Base-by-base conservation (phyloP, 441 rosid species). In the Arabidopsis lyrata region DNA sequence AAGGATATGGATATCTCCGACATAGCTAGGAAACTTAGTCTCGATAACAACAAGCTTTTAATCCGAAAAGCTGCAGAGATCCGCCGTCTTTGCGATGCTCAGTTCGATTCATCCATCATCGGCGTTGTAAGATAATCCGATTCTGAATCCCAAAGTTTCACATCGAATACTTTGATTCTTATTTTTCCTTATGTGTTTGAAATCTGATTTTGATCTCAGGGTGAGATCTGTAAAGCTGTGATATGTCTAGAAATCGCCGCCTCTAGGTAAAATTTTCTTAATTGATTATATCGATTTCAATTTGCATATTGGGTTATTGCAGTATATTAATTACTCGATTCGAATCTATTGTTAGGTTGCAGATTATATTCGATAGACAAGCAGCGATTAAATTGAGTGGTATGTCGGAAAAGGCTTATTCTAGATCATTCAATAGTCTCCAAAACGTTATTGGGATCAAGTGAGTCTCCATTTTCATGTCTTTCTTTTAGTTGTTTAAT, bases 191-290 rank as follows among this genome's bases (percentile, higher is more conserved):
- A 29, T 29, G 31, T 29, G 12, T 7, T 24, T 18, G 6, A 8
- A 59, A 24, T 73, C 58, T 15, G 38, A 2, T 15, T 2, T 45
- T 39, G 5, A 58, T 39, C 66, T 47, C 54, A 94, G 99, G 97
- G 99, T 63, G 98, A 95, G 90, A 78, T 89, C 57, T 89, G 97
- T 55, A 95, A 95, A 80, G 95, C 96, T 44, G 68, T 92, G 44
- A 89, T 92, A 79, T 92, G 98, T 86, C 67, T 95, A 13, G 98
- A 95, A 77, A 87, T 95, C 27, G 97, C 99, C 11, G 87, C 98
- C 10, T 71, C 90, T 71, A 81, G 97, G 99, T 91, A 65, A 12
- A 48, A 22, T 14, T 31, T 9, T 10, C 2, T 13, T 7, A 2
- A 41, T 53, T 34, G 44, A 35, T 15, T 5, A n/a, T 27, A 20